Conservation (phyloP, 345 rosid genomes). For the Ceriops zippeliana region DNA sequence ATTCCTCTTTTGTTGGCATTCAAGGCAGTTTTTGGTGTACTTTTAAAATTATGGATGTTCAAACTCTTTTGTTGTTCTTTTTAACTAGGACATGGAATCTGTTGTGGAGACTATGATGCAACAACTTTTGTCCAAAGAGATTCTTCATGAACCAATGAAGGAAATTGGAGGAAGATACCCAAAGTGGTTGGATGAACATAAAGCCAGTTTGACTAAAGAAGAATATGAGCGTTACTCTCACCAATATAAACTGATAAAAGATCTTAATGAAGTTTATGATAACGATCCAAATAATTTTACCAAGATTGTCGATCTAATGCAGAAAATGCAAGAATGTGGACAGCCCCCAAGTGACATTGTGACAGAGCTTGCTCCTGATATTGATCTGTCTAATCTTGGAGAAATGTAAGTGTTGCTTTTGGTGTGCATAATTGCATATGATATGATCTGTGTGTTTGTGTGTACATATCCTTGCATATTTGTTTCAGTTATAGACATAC, state of each 20-base stretch:
- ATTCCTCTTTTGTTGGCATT: background rate
- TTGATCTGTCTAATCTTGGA: constrained; percentile 70
- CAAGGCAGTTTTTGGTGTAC: background rate
- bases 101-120: constrained; percentile 98
- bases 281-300: constrained; percentile 65
- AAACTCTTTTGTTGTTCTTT: constrained; percentile 1
- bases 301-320: constrained; percentile 91
- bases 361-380: constrained; percentile 85
- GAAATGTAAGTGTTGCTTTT: constrained; percentile 60
- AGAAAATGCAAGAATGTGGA: constrained; percentile 99
- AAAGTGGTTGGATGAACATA: constrained; percentile 85
- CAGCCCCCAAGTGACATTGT: constrained; percentile 95
- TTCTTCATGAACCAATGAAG: constrained; percentile 96
- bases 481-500: too few species aligned
- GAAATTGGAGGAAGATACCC: constrained; percentile 91
- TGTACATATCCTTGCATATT: too few species aligned
- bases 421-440: background rate
- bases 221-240: constrained; percentile 62
- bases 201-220: constrained; percentile 51
- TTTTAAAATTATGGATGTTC: background rate
- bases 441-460: too few species aligned
- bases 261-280: constrained; percentile 81
- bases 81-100: constrained; percentile 77
- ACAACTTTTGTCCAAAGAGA: constrained; percentile 89
- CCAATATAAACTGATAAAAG: constrained; percentile 71